A percentile compares a stretch with the other conserved stretches of the same genome.
These are phyloP conservation scores for Knoxdaviesia capensis DNA, from an alignment of 2,329 filamentous ascomycete genomes.

Conservation along the genomic window DNA sequence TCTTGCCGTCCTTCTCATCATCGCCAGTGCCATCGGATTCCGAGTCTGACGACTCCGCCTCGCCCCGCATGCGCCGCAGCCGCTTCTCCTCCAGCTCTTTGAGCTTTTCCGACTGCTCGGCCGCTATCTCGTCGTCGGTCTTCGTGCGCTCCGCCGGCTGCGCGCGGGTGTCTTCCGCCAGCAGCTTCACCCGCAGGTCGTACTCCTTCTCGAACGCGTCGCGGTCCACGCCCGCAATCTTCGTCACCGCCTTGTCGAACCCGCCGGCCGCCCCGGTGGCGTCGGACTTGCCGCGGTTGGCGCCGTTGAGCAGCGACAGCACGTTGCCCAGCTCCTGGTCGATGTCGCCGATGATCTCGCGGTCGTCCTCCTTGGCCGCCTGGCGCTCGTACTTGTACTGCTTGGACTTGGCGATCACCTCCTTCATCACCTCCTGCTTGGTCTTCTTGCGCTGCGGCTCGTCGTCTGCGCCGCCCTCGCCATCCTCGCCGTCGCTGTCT, in stretches of 20 bases:
- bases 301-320: constrained; percentile 42
- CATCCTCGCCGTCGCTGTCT: constrained; percentile 23
- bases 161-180: constrained; percentile 69
- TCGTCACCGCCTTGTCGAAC: constrained; percentile 5
- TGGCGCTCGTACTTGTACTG: constrained; percentile 88
- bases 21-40: constrained; percentile 18
- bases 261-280: neutral
- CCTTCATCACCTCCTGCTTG: constrained; percentile 94
- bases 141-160: constrained; percentile 75
- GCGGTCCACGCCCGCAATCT: constrained; percentile 36
- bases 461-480: constrained; percentile 27
- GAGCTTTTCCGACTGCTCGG: constrained; percentile 56
- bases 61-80: constrained; percentile 70
- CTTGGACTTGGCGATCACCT: constrained; percentile 94
- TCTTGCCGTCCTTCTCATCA: constrained; percentile 4
- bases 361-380: constrained; percentile 78
- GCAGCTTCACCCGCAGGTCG: constrained; percentile 60
- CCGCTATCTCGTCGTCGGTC: constrained; percentile 69
- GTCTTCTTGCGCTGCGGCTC: constrained; percentile 75
- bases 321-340: constrained; percentile 69
- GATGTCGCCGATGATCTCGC: constrained; percentile 64
- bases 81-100: constrained; percentile 70
- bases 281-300: constrained; percentile 7
- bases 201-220: constrained; percentile 67
- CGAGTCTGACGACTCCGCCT: constrained; percentile 46